Evolutionary conservation across 768 basidiomycete genomes (phyloP).

Genomic region (Mycena chlorophos): DNA sequence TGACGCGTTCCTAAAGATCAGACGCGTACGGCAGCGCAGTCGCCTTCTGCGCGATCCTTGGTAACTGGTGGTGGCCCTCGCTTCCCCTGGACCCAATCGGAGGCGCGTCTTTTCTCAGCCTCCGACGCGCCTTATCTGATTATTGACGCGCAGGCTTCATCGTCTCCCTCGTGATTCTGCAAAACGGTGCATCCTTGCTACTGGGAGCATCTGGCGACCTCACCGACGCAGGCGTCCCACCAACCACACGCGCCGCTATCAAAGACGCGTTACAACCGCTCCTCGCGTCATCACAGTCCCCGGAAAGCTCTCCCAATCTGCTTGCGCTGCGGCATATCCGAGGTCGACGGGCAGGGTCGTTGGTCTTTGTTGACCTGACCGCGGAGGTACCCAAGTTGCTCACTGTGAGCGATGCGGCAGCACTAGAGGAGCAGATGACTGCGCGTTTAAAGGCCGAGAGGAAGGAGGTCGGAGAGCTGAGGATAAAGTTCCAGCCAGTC

Average conservation of each 20-base stretch:
- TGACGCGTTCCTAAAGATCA: conserved; percentile 96
- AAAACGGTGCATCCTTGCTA: conserved; percentile 71
- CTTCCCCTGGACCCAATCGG: conserved; percentile 92
- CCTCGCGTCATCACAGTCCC: conserved; percentile 33
- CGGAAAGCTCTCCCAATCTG: conserved; percentile 32
- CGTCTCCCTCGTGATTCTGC: conserved; percentile 87
- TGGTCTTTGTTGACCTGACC: conserved; percentile 80
- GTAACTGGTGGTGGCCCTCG: conserved; percentile 83
- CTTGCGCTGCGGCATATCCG: conserved; percentile 56
- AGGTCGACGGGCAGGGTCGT: conserved; percentile 76
- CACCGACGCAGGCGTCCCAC: conserved; percentile 78
- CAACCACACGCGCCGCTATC: conserved; percentile 52
- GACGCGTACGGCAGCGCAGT: conserved; percentile 94
- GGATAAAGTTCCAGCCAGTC: conserved; percentile 59
- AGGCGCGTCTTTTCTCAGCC: conserved; percentile 47
- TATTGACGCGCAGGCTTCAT: conserved; percentile 59
- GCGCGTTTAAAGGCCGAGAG: conserved; percentile 52
- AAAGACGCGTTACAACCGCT: conserved; percentile 58
- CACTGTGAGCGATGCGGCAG: conserved; percentile 57
- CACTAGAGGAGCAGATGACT: conserved; percentile 63
- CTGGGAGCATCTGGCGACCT: conserved; percentile 75
- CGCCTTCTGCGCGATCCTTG: conserved; percentile 89
- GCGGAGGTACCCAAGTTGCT: conserved; percentile 64
- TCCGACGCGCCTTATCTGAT: conserved; percentile 3
- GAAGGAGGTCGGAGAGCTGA: conserved; percentile 73